Base-by-base conservation (phyloP, 192 early-diverging fungal species). In the Backusella parvicylindrica region DNA sequence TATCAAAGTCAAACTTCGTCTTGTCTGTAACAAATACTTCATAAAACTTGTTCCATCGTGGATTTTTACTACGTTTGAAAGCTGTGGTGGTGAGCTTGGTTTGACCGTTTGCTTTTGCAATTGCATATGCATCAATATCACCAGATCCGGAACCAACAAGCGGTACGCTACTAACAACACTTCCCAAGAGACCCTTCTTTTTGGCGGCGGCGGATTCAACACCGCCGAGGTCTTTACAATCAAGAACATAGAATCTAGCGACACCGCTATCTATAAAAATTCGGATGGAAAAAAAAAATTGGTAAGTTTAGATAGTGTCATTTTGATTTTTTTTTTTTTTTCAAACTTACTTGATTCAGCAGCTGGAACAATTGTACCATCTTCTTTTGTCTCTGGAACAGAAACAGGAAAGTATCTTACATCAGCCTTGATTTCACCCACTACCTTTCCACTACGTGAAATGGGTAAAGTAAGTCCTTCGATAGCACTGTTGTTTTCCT, bases 1-100 rank as follows among this genome's bases (percentile, higher is more conserved):
- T 83, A 12, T 75, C 78, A 43, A 95, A 84, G 18, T 87, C 77
- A 28, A 91, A 83, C 0, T 76, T 71, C 15, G 88, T 84, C 41
- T 90, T 82, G 77, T 96, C 92, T 11, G 88, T 83, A 41, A 96
- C 84, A 83, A 94, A 95, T 6, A 90, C 70, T 70, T 92, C 91
- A 60, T 89, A 82, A 70, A 84, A 88, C 2, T 86, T 82, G 60
- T 93, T 91, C 93, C 93, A 98, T 33, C 90, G 86, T 31, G 96
- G 96, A 60, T 89, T 92, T 72, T 88, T 87, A 30, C 91, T 95
- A 72, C 89, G 86, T 64, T 89, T 93, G 67, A 89, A 88, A 31
- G 81, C 82, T 41, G 88, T 89, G 23, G 95, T 94, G n/a, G 75
- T 75, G 33, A 87, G 80, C 9, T 81, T 81, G 21, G 67, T 43